Base-by-base conservation (phyloP, 1,284 basidiomycete genomes). In the Amylostereum areolatum region DNA sequence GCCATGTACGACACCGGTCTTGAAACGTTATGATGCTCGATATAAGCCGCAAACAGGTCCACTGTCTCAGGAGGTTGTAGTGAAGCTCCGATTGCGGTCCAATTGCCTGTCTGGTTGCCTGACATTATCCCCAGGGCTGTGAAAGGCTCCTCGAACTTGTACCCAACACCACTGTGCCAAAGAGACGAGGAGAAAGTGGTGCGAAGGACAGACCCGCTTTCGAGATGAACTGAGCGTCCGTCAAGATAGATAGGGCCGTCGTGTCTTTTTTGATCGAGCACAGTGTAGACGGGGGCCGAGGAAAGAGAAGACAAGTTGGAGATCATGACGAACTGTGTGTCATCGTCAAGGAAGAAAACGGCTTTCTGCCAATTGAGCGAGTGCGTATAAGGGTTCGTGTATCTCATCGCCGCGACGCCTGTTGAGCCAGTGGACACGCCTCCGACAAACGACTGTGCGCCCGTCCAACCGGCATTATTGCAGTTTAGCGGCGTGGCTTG, bases 301-400 rank as follows among this genome's bases (percentile, higher is more conserved):
- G 70, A 70, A 10, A 63, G 63, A 7, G 78, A 78, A 27, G 65
- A 62, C 48, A 84, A 64, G 43, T 66, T 66, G 18, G 79, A 70
- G 34, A 85, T 62, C 71, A 81, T 80, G 55, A 87, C 78, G 55
- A 77, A 74, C 59, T 83, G 75, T 35, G 81, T 68, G 57, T 81
- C 76, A 55, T 76, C 67, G 45, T 80, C 73, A 52, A 89, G 72
- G 75, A 83, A 86, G 67, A 86, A 85, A 79, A 80, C 85, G 0
- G 77, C 74, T 63, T 87, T 87, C 57, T 81, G 80, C 73, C 77
- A 89, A 50, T 66, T 64, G 41, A 87, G 61, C 3, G 72, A 61
- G n/a, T 66, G 59, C 4, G 81, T 83, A 40, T 66, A 50, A 1
- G 84, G 83, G 57, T 85, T 85, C 31, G 73, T 78, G 62, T 76